These are phyloP conservation scores for Oxytropis ochrocephala DNA, from an alignment of 306 rosid genomes.

Conservation along the genomic window DNA sequence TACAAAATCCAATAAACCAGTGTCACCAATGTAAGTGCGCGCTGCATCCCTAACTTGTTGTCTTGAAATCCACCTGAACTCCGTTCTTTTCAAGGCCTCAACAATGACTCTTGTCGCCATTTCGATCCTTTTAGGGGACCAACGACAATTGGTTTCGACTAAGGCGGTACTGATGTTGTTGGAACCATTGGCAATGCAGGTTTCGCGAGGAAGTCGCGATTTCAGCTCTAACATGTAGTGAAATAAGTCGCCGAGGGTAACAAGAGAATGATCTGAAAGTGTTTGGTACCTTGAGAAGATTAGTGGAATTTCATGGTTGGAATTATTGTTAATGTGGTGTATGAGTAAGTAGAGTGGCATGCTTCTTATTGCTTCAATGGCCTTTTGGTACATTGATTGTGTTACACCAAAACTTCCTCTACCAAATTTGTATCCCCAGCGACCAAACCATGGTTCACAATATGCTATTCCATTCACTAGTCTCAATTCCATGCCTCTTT, in stretches of 20 bases:
- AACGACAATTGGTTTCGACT: slow-evolving; percentile 55
- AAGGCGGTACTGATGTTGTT: slow-evolving; percentile 23
- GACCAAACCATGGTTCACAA: slow-evolving; percentile 67
- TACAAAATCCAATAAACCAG: slow-evolving; percentile 70
- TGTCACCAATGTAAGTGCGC: slow-evolving; percentile 65
- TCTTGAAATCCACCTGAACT: slow-evolving; percentile 67
- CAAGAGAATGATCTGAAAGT: slow-evolving; percentile 62
- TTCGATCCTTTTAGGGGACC: slow-evolving; percentile 75
- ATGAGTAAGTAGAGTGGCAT: slow-evolving; percentile 49
- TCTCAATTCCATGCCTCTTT: slow-evolving; percentile 70
- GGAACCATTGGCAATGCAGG: slow-evolving; percentile 9
- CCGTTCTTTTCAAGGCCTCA: slow-evolving; percentile 55
- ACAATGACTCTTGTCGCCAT: slow-evolving; percentile 68
- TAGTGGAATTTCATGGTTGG: slow-evolving; percentile 44
- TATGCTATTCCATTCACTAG: slow-evolving; percentile 66
- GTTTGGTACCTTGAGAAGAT: slow-evolving; percentile 66
- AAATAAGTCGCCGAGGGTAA: slow-evolving; percentile 60
- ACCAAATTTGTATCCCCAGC: slow-evolving; percentile 78
- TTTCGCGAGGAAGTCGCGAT: slow-evolving; percentile 49
- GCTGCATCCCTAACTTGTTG: slow-evolving; percentile 86
- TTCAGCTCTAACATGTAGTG: slow-evolving; percentile 71
- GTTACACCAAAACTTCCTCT: slow-evolving; percentile 63
- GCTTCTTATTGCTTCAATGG: slow-evolving; percentile 63
- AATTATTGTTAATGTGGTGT: slow-evolving; percentile 31
- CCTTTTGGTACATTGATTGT: slow-evolving; percentile 55